phyloP scores from a whole-genome alignment of 805 yeast genomes.

The Yarrowia sp. region DNA sequence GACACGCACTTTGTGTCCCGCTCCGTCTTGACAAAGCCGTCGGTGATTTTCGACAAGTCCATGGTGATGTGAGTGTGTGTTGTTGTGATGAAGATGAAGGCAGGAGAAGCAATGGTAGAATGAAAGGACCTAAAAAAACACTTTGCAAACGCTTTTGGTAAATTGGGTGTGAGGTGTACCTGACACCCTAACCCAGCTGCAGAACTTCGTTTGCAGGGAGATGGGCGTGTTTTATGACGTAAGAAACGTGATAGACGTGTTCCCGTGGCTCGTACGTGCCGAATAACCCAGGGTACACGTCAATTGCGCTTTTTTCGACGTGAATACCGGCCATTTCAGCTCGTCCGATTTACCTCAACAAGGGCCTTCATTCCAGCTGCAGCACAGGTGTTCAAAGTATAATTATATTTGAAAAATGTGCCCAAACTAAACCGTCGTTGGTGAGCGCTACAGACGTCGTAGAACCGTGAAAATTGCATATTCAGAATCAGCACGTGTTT shows the following conservation, averaged over 20 bases:
- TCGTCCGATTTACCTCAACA: neutral
- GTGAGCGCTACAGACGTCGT: no score
- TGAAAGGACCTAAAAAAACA: neutral
- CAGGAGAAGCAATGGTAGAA: neutral
- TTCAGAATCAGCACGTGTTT: no score
- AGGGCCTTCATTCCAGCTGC: slow-evolving; percentile 26
- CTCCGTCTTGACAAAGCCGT: slow-evolving; percentile 24
- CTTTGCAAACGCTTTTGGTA: slow-evolving; percentile 24
- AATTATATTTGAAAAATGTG: neutral
- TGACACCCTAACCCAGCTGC: neutral
- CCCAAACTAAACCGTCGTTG: no score
- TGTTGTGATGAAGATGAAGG: slow-evolving; percentile 1
- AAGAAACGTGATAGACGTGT: no score
- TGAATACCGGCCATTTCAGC: neutral
- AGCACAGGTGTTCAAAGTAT: slow-evolving; percentile 2
- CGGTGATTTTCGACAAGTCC: slow-evolving; percentile 26
- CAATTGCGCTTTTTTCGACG: neutral
- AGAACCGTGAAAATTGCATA: neutral
- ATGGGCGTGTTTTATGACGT: no score
- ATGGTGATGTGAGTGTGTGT: neutral
- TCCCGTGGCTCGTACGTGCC: no score
- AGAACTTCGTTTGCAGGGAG: no score
- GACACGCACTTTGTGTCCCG: neutral
- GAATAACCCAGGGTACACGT: neutral
- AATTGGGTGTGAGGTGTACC: slow-evolving; percentile 22